Conservation (phyloP, 1,284 basidiomycete genomes). For the Apiotrichum porosum region DNA sequence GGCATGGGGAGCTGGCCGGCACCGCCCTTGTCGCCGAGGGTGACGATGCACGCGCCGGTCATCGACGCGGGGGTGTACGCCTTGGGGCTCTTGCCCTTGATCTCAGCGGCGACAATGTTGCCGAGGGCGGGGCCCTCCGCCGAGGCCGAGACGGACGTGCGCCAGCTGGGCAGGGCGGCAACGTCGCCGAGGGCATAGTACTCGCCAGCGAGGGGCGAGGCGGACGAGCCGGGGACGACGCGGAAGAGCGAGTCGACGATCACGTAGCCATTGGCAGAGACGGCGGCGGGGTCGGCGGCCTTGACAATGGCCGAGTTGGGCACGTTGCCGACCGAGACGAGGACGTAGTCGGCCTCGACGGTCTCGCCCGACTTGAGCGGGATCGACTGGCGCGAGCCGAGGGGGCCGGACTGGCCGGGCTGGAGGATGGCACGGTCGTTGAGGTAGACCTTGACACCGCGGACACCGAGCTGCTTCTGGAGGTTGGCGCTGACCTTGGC, state of each 20-base stretch:
- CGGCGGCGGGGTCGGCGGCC: slow-evolving; percentile 33
- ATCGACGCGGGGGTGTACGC: slow-evolving; percentile 26
- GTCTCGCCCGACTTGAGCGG: slow-evolving; percentile 32
- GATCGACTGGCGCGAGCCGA: slow-evolving; percentile 30
- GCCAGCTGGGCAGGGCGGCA: slow-evolving; percentile 31
- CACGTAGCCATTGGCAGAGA: slow-evolving; percentile 33
- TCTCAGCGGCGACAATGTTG: slow-evolving; percentile 28
- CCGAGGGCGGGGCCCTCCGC: slow-evolving; percentile 14
- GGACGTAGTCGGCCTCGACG: slow-evolving; percentile 49
- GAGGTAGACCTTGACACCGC: slow-evolving; percentile 43
- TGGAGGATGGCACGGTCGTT: slow-evolving; percentile 35
- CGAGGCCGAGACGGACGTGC: slow-evolving; percentile 27
- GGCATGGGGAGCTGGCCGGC: slow-evolving; percentile 28
- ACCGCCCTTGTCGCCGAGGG: slow-evolving; percentile 29
- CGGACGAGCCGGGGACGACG: slow-evolving; percentile 18
- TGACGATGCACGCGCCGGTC: slow-evolving; percentile 28
- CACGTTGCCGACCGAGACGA: slow-evolving; percentile 47
- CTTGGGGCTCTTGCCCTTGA: slow-evolving; percentile 27
- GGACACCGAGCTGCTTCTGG: slow-evolving; percentile 31
- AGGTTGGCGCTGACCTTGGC: slow-evolving; percentile 33
- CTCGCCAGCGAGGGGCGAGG: slow-evolving; percentile 22
- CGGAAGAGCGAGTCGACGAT: slow-evolving; percentile 41
- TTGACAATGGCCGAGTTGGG: slow-evolving; percentile 45
- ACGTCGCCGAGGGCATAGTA: slow-evolving; percentile 47
- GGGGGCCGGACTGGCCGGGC: slow-evolving; percentile 3